Percentiles rank a stretch among this genome's conserved stretches.
phyloP scores from a whole-genome alignment of 768 basidiomycete species.

The Panaeolus papilionaceus region DNA sequence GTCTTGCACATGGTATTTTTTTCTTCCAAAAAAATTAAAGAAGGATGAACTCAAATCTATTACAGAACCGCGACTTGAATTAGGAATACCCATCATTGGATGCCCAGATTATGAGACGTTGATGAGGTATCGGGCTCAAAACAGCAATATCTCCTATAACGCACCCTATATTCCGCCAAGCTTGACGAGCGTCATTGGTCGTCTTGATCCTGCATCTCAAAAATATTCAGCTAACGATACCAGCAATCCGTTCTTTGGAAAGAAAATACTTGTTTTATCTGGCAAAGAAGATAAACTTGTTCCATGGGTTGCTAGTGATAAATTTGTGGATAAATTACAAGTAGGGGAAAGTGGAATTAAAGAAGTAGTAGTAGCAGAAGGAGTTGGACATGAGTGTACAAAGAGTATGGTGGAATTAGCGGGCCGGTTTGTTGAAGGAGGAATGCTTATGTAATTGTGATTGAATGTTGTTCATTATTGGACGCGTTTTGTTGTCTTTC shows the following conservation, averaged over 20 bases:
- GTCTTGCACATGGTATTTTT: constrained; percentile 51
- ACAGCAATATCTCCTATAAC: constrained; percentile 44
- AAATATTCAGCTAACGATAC: constrained; percentile 35
- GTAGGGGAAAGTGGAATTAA: constrained; percentile 62
- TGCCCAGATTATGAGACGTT: constrained; percentile 73
- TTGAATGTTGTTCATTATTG: constrained; percentile 15
- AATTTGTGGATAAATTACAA: constrained; percentile 61
- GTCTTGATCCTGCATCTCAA: constrained; percentile 50
- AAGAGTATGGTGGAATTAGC: constrained; percentile 61
- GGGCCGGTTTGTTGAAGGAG: constrained; percentile 39
- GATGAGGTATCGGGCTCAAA: constrained; percentile 60
- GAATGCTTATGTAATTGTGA: constrained; percentile 22
- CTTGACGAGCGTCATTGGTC: constrained; percentile 52
- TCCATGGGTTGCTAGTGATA: constrained; percentile 62
- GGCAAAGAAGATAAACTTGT: constrained; percentile 72
- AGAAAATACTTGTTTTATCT: constrained; percentile 75
- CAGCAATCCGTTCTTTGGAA: constrained; percentile 68
- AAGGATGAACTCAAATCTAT: not conserved
- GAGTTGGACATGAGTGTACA: constrained; percentile 69
- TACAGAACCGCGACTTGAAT: constrained; percentile 50
- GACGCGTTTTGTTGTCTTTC: constrained; percentile 30
- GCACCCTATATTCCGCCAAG: constrained; percentile 65
- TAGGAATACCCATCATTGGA: constrained; percentile 64
- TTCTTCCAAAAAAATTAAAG: not conserved
- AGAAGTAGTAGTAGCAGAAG: constrained; percentile 57